A percentile compares a stretch with the other conserved stretches of the same genome.
These are phyloP conservation scores for Leucocoprinus sp. DNA, from an alignment of 768 basidiomycete genomes.

Conservation along the genomic window DNA sequence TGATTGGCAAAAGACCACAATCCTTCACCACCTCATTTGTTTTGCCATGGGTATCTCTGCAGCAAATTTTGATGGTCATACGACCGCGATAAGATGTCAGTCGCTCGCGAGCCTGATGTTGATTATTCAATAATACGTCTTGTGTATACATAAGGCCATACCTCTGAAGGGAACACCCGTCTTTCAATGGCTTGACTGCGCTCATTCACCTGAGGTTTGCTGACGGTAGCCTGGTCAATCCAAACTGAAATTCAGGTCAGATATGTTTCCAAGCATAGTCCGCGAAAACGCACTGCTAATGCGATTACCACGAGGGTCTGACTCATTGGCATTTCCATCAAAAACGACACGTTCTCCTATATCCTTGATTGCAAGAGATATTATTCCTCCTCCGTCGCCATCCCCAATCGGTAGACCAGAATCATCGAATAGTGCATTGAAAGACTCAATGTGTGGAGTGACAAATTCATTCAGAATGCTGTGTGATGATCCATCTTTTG, in stretches of 20 bases:
- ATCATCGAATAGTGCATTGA: constrained; percentile 95
- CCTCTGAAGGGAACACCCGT: constrained; percentile 85
- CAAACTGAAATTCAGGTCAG: constrained; percentile 51
- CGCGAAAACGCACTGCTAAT: constrained; percentile 59
- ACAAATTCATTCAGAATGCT: constrained; percentile 90
- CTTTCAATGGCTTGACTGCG: constrained; percentile 69
- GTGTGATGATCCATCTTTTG: constrained; percentile 57
- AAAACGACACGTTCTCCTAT: constrained; percentile 91
- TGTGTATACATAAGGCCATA: constrained; percentile 20
- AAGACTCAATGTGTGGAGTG: constrained; percentile 88
- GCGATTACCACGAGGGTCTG: constrained; percentile 73
- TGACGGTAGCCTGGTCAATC: constrained; percentile 80
- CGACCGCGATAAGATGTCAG: constrained; percentile 86
- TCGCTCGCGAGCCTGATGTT: constrained; percentile 77
- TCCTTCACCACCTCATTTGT: constrained; percentile 68
- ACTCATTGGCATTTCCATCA: constrained; percentile 57
- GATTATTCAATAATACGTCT: background rate
- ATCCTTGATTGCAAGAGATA: constrained; percentile 73
- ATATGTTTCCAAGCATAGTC: background rate
- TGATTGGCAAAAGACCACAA: constrained; percentile 90
- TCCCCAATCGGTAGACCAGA: constrained; percentile 69
- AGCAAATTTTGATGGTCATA: constrained; percentile 81
- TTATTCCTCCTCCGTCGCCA: constrained; percentile 70
- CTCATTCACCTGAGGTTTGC: constrained; percentile 81
- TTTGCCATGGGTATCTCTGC: constrained; percentile 69